phyloP scores from a whole-genome alignment of 345 rosid species.

The Arabidopsis suecica region DNA sequence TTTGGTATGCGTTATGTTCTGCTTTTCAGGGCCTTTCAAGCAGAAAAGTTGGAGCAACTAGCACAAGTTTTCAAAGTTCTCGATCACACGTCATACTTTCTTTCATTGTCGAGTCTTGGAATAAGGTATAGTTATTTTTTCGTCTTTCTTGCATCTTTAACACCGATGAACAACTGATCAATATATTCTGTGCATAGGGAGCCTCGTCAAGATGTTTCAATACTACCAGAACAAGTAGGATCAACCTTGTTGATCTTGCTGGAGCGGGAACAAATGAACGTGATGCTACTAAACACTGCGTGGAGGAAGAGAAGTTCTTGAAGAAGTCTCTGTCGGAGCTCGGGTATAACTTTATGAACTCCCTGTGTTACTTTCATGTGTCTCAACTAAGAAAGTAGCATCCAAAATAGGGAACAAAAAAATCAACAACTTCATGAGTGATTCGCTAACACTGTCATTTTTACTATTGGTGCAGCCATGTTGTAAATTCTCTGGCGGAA shows the following conservation, averaged over 20 bases:
- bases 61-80: constrained; percentile 92
- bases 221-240: constrained; percentile 90
- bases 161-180: constrained; percentile 26
- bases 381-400: constrained; percentile 7
- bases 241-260: constrained; percentile 90
- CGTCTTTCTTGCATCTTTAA: background rate
- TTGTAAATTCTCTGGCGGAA: constrained; percentile 68
- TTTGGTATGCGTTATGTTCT: constrained; percentile 15
- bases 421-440: background rate
- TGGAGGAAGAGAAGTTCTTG: constrained; percentile 74
- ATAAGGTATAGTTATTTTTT: constrained; percentile 32
- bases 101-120: constrained; percentile 48
- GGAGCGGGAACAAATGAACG: constrained; percentile 72
- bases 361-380: constrained; percentile 9
- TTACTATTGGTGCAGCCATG: constrained; percentile 58
- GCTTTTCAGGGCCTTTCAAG: constrained; percentile 84
- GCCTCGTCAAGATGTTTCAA: constrained; percentile 80
- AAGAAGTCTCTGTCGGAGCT: constrained; percentile 90
- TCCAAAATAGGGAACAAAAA: background rate
- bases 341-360: constrained; percentile 60
- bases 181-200: constrained; percentile 54
- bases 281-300: constrained; percentile 64
- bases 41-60: constrained; percentile 96
- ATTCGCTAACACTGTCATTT: constrained; percentile 16
- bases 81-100: constrained; percentile 73